These are phyloP conservation scores for Pyrenophora graminea DNA, from an alignment of 2,329 filamentous ascomycete species.

Conservation along the genomic window DNA sequence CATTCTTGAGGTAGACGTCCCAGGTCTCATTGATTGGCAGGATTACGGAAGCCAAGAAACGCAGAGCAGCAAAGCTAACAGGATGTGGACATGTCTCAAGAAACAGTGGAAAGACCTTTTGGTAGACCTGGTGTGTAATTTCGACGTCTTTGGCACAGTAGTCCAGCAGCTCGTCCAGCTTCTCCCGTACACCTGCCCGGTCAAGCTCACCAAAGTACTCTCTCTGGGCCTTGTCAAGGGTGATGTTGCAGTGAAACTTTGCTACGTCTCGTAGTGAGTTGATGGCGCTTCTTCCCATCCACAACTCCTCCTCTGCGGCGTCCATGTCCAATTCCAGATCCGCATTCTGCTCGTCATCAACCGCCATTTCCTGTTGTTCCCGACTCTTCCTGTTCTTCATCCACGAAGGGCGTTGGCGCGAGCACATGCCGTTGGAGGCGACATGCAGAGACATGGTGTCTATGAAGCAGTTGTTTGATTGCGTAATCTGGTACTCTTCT, in stretches of 20 bases:
- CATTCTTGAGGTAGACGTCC: slow-evolving; percentile 80
- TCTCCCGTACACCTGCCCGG: slow-evolving; percentile 68
- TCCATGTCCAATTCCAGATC: slow-evolving; percentile 64
- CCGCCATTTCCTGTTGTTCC: slow-evolving; percentile 79
- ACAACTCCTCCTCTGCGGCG: slow-evolving; percentile 84
- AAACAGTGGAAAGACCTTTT: slow-evolving; percentile 89
- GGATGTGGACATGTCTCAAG: slow-evolving; percentile 90
- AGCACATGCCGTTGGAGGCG: slow-evolving; percentile 98
- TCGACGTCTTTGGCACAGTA: slow-evolving; percentile 95
- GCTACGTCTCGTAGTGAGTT: slow-evolving; percentile 96
- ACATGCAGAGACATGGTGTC: slow-evolving; percentile 99
- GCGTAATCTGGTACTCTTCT: slow-evolving; percentile 85
- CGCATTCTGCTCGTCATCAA: slow-evolving; percentile 69
- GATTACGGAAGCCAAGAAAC: slow-evolving; percentile 92
- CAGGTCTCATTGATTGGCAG: slow-evolving; percentile 87
- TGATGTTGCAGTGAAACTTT: slow-evolving; percentile 90
- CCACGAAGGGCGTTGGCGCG: slow-evolving; percentile 92
- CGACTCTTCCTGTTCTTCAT: slow-evolving; percentile 93
- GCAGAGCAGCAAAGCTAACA: slow-evolving; percentile 91
- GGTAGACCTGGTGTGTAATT: slow-evolving; percentile 91
- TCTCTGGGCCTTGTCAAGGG: slow-evolving; percentile 85
- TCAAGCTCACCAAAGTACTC: slow-evolving; percentile 86
- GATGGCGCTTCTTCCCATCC: slow-evolving; percentile 91
- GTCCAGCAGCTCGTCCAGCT: slow-evolving; percentile 80
- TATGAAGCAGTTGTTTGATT: slow-evolving; percentile 83